Percentiles rank a stretch among this genome's conserved stretches.
These are phyloP conservation scores for Volutella citrinella DNA, from an alignment of 2,329 filamentous ascomycete genomes.

Conservation along the genomic window DNA sequence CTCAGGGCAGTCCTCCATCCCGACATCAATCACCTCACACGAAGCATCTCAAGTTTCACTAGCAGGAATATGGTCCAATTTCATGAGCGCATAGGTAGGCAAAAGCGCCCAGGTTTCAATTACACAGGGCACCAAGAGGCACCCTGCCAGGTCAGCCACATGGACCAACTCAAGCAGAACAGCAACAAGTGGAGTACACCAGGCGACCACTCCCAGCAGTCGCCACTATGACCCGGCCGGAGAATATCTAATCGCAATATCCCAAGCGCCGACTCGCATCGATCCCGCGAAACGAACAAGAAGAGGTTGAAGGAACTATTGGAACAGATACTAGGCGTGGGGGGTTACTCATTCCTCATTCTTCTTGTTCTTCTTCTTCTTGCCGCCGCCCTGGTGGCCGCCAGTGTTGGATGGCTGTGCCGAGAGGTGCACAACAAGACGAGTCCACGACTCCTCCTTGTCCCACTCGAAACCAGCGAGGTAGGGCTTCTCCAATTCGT, in stretches of 20 bases:
- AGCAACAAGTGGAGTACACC: slow-evolving; percentile 28
- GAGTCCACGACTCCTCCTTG: slow-evolving; percentile 85
- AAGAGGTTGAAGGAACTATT: slow-evolving; percentile 36
- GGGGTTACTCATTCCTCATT: slow-evolving; percentile 37
- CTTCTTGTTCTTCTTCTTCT: slow-evolving; percentile 73
- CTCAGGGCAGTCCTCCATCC: no score
- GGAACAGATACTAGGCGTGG: slow-evolving; percentile 35
- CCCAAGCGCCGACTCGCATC: slow-evolving; percentile 39
- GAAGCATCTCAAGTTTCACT: no score
- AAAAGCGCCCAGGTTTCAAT: slow-evolving; percentile 21
- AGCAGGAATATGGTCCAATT: no score
- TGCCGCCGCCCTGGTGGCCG: slow-evolving; percentile 43
- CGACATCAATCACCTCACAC: no score
- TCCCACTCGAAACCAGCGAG: slow-evolving; percentile 97
- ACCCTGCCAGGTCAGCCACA: slow-evolving; percentile 14
- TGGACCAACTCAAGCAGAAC: slow-evolving; percentile 19
- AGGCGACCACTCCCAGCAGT: slow-evolving; percentile 25
- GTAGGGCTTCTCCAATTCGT: slow-evolving; percentile 84
- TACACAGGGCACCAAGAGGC: slow-evolving; percentile 17
- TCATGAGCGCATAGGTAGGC: no score
- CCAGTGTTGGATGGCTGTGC: slow-evolving; percentile 58
- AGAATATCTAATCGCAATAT: slow-evolving; percentile 44
- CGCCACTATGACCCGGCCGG: slow-evolving; percentile 29
- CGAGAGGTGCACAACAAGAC: slow-evolving; percentile 81
- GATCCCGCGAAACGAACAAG: slow-evolving; percentile 39